Evolutionary conservation across 129 eudicot species (phyloP), one percentile per base, ranked within the genome.

Genomic region (Escallonia rubra): DNA sequence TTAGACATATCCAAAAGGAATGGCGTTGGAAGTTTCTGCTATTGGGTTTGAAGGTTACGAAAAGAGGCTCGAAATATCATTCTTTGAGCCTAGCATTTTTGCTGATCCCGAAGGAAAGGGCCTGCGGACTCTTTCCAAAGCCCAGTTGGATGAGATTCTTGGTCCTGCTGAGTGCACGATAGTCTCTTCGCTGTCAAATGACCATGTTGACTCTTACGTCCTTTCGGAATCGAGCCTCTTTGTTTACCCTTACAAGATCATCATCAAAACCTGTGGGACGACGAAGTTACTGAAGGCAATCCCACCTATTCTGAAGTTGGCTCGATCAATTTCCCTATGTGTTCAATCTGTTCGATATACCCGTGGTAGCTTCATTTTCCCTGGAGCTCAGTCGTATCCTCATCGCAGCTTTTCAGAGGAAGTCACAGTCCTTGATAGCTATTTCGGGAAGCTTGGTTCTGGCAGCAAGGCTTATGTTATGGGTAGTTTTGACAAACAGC

Each of bases 211-310:
- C 76, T 91, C 97, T 0, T 88, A 91, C 43, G 96, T 91, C 49
- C 87, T 91, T 11, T 91, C 98, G 0, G 94, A 91, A 78, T 91
- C 97, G 0, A 91, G 97, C 65, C 83, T 91, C 56, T 91, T 91
- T 70, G 87, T 91, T 14, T 83, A 78, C 65, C 69, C 98, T 0
- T 88, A 88, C 83, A 91, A 88, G 81, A 65, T 91, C 12, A 85
- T 91, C 79, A 88, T 91, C 73, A 91, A 91, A 81, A 91, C 98
- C 14, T 91, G 98, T 73, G 98, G 98, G 67, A 86, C 98, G 6
- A 91, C 96, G 12, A 91, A 88, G 73, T 63, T 88, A 78, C 96
- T 91, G 23, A 68, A 63, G 0, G 72, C 96, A 3, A 85, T 91
- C 74, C 95, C 98, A 8, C 80, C 94, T 42, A 88, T 91, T 38